These are phyloP conservation scores for Batkoa obscura DNA, from an alignment of 371 early-diverging fungal genomes.

Conservation along the genomic window DNA sequence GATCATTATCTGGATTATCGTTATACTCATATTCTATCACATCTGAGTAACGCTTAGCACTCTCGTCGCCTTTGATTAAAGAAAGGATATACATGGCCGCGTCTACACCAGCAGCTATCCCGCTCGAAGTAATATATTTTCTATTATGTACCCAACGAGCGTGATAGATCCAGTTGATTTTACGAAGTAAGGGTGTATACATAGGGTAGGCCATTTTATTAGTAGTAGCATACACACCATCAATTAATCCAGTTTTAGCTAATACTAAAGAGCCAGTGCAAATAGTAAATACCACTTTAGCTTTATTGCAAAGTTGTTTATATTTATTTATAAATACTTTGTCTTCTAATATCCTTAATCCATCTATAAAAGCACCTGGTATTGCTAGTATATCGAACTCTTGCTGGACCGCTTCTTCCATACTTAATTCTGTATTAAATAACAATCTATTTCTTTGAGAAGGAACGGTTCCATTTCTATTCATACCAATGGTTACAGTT, in stretches of 20 bases:
- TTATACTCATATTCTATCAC: too few relatives aligned
- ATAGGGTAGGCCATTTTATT: neutral
- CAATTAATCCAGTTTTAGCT: conserved; percentile 1
- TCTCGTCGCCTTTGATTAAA: neutral
- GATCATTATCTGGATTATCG: too few relatives aligned
- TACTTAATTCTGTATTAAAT: neutral
- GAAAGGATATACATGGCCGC: neutral
- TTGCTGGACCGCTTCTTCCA: neutral
- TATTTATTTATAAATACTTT: neutral
- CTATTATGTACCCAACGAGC: neutral
- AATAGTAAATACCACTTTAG: neutral
- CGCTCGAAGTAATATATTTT: neutral
- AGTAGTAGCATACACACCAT: neutral
- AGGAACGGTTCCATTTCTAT: neutral
- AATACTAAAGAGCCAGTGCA: neutral
- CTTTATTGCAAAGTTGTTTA: neutral
- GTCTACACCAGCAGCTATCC: neutral
- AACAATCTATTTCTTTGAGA: neutral
- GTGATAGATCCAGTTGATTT: neutral
- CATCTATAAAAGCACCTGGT: neutral
- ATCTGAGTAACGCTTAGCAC: too few relatives aligned
- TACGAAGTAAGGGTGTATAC: neutral
- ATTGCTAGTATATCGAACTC: neutral
- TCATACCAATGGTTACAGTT: neutral
- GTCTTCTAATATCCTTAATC: neutral